Evolutionary conservation across 768 basidiomycete species (phyloP), one percentile per base, ranked within the genome.

Genomic region (Pulveroboletus sp.): DNA sequence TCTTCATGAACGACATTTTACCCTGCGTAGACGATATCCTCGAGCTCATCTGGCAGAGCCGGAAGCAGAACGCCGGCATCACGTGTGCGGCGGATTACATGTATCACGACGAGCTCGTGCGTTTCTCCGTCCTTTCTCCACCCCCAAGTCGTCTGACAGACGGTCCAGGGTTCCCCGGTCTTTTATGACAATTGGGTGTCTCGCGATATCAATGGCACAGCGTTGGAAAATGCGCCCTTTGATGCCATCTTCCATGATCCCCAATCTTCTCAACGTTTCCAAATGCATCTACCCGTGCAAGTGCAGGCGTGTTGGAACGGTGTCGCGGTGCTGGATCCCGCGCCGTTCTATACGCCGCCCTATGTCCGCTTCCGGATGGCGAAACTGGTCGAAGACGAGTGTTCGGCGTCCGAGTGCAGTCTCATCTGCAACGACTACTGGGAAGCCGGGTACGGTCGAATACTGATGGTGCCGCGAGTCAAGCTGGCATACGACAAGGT

Each of bases 171-270:
- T 13, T 77, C 91, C 0, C 95, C 95, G 1, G 94, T 97, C 16
- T 98, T 98, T 68, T 98, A 98, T 72, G 91, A 92, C 65, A 95
- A 93, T 68, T 98, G 95, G 95, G 95, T 99, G 19, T 93, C 95
- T 2, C 81, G 95, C 34, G 95, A 99, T 68, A 91, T 99, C 75
- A 99, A 99, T 69, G 95, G 95, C 20, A 98, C 95, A 0, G 95
- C 95, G 0, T 78, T 99, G 45, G 95, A 99, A 69, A 99, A 99
- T 65, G 93, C 93, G 0, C 95, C 95, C 0, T 99, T 99, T 57
- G 95, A 98, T 67, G 69, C 77, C 51, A 85, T 99, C 54, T 96
- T 99, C 78, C 93, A 92, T 64, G 85, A 98, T 61, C 65, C 76
- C 6, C 70, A 81, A 22, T 89, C 88, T 2, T 79, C 83, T 12